Evolutionary conservation across 352 stramenopile species (phyloP).

Genomic region (Sclerospora graminicola): DNA sequence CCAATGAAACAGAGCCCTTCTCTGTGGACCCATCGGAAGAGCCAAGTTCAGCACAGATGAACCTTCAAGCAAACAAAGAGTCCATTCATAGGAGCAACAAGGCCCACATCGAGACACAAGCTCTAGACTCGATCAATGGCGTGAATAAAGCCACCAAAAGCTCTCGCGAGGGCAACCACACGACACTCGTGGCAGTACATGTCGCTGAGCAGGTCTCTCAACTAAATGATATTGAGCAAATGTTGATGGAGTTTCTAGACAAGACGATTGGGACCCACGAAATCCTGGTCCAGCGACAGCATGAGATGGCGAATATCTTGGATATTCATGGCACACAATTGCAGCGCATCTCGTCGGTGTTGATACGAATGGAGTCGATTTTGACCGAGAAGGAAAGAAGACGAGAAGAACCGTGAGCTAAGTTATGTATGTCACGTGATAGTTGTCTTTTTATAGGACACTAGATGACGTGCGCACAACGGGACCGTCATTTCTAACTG

Average conservation of each 20-base stretch:
- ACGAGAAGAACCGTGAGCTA: too few relatives aligned
- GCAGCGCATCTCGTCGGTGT: slow-evolving; percentile 50
- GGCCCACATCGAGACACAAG: too few relatives aligned
- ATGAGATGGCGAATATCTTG: slow-evolving; percentile 61
- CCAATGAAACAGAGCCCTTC: not conserved
- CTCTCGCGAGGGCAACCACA: too few relatives aligned
- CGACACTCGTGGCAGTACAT: slow-evolving; percentile 2
- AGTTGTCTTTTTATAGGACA: too few relatives aligned
- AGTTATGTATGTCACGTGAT: too few relatives aligned
- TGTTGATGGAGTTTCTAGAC: slow-evolving; percentile 67
- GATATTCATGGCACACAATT: slow-evolving; percentile 53
- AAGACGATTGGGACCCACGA: slow-evolving; percentile 73
- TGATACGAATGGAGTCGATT: slow-evolving; percentile 59
- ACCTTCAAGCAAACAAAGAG: slow-evolving; percentile 3
- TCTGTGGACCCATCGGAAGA: slow-evolving; percentile 4
- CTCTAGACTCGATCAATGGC: too few relatives aligned
- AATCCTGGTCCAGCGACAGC: slow-evolving; percentile 61
- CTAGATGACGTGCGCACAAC: too few relatives aligned
- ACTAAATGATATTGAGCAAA: slow-evolving; percentile 55
- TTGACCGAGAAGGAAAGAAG: slow-evolving; percentile 23
- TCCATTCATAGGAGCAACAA: too few relatives aligned
- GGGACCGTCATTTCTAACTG: too few relatives aligned
- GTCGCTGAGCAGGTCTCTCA: slow-evolving; percentile 20
- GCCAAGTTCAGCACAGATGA: not conserved
- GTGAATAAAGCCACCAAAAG: too few relatives aligned